Percentiles rank a stretch among this genome's conserved stretches.
These are phyloP conservation scores for Isochrysis galbana DNA, from an alignment of 78 protist species.

Conservation along the genomic window DNA sequence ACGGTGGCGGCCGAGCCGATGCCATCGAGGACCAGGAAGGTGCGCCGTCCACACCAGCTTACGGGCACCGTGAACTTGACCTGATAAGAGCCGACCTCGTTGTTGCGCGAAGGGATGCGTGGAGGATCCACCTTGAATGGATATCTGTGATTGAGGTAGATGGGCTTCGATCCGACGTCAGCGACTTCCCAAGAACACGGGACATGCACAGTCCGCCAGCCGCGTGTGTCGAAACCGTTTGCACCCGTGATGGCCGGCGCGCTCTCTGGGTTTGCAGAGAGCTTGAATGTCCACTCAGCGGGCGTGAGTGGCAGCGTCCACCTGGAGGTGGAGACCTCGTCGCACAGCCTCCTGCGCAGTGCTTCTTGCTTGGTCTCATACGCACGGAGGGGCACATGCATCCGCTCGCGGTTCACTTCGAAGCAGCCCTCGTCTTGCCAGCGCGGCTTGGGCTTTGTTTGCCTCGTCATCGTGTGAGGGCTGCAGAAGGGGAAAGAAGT, in stretches of 20 bases:
- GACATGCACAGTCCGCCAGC: background rate
- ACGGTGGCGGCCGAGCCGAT: background rate
- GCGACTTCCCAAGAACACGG: constrained; percentile 17
- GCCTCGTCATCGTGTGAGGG: too few relatives aligned
- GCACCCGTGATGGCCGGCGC: background rate
- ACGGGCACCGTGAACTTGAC: background rate
- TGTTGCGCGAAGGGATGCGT: background rate
- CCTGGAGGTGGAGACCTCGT: background rate
- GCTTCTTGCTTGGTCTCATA: background rate
- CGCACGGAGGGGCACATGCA: background rate
- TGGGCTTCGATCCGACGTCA: background rate
- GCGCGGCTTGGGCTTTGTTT: too few relatives aligned
- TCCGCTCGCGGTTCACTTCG: background rate
- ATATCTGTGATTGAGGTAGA: background rate
- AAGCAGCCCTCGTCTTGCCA: background rate
- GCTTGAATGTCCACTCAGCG: background rate
- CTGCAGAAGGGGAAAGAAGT: too few relatives aligned
- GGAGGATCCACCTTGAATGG: background rate
- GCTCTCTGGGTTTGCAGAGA: background rate
- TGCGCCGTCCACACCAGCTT: background rate
- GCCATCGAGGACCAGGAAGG: background rate
- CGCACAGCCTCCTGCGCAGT: background rate
- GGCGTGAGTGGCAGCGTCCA: constrained; percentile 19
- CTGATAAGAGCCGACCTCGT: background rate
- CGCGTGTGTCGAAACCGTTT: background rate